These are phyloP conservation scores for Rubia tinctorum DNA, from an alignment of 305 asterid genomes.

Conservation along the genomic window DNA sequence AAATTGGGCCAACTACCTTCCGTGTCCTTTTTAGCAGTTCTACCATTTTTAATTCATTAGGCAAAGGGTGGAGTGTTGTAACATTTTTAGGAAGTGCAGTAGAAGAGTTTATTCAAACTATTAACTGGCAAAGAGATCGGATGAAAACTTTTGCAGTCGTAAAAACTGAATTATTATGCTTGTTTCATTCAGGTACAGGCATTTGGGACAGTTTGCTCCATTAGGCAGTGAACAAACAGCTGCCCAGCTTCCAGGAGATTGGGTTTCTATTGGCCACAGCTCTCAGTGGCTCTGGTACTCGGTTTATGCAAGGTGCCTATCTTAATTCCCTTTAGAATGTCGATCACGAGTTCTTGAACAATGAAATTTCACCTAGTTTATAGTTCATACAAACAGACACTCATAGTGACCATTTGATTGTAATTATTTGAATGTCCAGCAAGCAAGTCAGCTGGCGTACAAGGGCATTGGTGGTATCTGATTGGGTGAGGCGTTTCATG, in stretches of 20 bases:
- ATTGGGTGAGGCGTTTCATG: conserved; percentile 81
- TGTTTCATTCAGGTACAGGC: conserved; percentile 69
- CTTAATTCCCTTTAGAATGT: background rate
- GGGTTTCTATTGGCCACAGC: conserved; percentile 95
- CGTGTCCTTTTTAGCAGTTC: background rate
- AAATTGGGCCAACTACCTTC: conserved; percentile 1
- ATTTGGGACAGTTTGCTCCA: conserved; percentile 97
- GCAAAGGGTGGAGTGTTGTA: background rate
- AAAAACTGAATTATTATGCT: background rate
- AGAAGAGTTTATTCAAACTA: background rate
- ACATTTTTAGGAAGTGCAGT: background rate
- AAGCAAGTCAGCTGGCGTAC: conserved; percentile 99
- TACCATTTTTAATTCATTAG: background rate
- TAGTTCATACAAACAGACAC: background rate
- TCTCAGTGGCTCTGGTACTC: conserved; percentile 99
- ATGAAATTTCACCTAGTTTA: background rate
- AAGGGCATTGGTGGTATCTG: conserved; percentile 77
- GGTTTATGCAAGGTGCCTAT: conserved; percentile 78
- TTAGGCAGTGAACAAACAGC: conserved; percentile 98
- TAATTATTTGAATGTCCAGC: conserved; percentile 39
- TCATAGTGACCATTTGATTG: conserved; percentile 5
- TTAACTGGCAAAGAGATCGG: background rate
- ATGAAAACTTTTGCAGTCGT: background rate
- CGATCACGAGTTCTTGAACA: background rate
- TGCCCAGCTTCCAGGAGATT: conserved; percentile 96